Base-by-base conservation (phyloP, 2,329 filamentous ascomycete genomes). In the Rhexocercosporidium sp. region DNA sequence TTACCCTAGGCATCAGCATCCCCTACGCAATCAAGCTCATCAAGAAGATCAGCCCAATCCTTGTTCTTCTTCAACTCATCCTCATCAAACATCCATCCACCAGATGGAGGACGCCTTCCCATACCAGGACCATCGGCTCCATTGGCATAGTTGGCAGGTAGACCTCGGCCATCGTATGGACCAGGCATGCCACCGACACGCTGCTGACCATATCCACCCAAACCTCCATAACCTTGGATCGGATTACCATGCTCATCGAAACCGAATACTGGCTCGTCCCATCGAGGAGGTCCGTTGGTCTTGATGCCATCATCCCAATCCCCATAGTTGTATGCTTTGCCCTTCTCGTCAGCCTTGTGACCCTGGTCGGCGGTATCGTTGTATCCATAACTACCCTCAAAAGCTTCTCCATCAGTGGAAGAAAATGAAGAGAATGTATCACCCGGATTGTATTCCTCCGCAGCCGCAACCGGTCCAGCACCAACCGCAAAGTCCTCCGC, bases 11-110 rank as follows among this genome's bases (percentile, higher is more conserved):
- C 22, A 20, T 51, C 59, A 25, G 22, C 20, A 62, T 62, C 59
- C 20, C 3, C 31, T n/a, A 7, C 27, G 22, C 11, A 37, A 31
- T 51, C n/a, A 27, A 62, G 27, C 59, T 49, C 59, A 51, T 49
- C 44, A 8, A 62, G 44, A 27, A 62, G n/a, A 12, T 25, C 44
- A 2, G 59, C 44, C 59, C 59, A 62, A 34, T 37, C 44, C 20
- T 29, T 44, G 12, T 14, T 11, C 14, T 34, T 22, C 12, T 18
- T 49, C 59, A 62, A 27, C 18, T 14, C 59, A 27, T 25, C 46
- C 29, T 62, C 44, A 62, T 51, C 41, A 16, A 62, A 62, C n/a
- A 49, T 18, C 59, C 59, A 62, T 51, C 59, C 59, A 34, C 59
- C 59, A 27, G 29, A 18, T 18, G 59, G 59, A 39, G 22, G 29